Evolutionary conservation across 805 yeast genomes (phyloP), one percentile per base, ranked within the genome.

Genomic region (Debaryomyces tyrocola): DNA sequence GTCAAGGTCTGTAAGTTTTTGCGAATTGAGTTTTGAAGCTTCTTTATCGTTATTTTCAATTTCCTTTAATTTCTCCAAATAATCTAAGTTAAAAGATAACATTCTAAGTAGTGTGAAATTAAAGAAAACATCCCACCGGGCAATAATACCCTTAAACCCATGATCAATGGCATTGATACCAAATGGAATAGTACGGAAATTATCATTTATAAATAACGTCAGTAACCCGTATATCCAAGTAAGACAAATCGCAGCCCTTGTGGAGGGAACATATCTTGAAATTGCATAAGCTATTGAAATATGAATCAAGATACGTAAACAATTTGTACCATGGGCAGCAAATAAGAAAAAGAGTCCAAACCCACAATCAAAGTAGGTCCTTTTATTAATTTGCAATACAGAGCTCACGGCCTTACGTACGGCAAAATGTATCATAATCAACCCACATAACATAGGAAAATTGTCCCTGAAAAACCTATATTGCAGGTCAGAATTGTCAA

Each of bases 101-200:
- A 90, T 81, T 58, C 97, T 78, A 44, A 94, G 74, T 49, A 92
- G 69, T 1, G 96, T 85, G 66, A 95, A 90, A 67, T 94, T 94
- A 75, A 83, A 94, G 56, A 87, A 89, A 3, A 94, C 97, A 61
- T 94, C 97, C 99, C 99, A 94, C 56, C 98, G 77, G 14, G 82
- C 75, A 50, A 94, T 84, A 11, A 91, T 77, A 0, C 98, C 97
- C 40, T 78, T 77, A 55, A 79, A 85, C 0, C 78, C 77, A 21
- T 67, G 55, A 57, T 90, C 96, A 55, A 87, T 63, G 33, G 78
- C 67, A 0, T 72, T 61, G n/a, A 87, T 62, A 0, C 80, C 84
- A 40, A 78, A 75, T 18, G 77, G 78, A 48, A 76, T 74, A 17
- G 77, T 73, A 43, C 90, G 74, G 50, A 74, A 82, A 43, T 68